A percentile compares a stretch with the other conserved stretches of the same genome.
Evolutionary conservation across 768 basidiomycete species (phyloP).

Genomic region (Leccinum truebloodii): DNA sequence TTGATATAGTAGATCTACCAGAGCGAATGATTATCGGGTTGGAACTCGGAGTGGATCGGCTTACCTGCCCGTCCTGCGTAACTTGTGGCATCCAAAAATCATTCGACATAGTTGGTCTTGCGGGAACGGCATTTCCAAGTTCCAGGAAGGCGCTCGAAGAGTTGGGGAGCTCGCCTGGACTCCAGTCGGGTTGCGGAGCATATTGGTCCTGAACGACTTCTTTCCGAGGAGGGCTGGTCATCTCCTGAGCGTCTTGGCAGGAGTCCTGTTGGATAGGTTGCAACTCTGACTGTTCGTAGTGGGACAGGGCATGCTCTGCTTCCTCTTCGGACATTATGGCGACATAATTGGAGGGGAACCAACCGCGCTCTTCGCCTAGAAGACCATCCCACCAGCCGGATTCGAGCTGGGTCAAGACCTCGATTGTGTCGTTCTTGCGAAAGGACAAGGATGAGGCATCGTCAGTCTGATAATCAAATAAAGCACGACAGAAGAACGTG

Average conservation of each 20-base stretch:
- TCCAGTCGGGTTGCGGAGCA: constrained; percentile 51
- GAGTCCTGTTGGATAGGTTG: constrained; percentile 16
- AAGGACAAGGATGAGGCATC: constrained; percentile 91
- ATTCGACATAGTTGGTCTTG: constrained; percentile 44
- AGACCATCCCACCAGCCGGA: constrained; percentile 99
- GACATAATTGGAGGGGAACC: constrained; percentile 98
- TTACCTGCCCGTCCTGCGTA: constrained; percentile 78
- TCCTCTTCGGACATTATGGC: constrained; percentile 75
- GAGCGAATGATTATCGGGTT: not conserved
- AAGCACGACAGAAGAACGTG: constrained; percentile 85
- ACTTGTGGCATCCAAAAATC: constrained; percentile 94
- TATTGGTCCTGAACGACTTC: constrained; percentile 29
- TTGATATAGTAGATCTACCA: constrained; percentile 94
- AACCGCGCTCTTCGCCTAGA: constrained; percentile 85
- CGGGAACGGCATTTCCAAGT: constrained; percentile 28
- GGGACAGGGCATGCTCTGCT: constrained; percentile 63
- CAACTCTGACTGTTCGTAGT: constrained; percentile 15
- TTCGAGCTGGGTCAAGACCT: constrained; percentile 87
- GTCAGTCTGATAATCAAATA: constrained; percentile 89
- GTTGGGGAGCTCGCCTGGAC: constrained; percentile 13
- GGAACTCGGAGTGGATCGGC: constrained; percentile 24
- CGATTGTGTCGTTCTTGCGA: constrained; percentile 83
- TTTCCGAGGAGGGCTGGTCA: constrained; percentile 3
- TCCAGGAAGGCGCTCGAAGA: constrained; percentile 43
- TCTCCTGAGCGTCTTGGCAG: constrained; percentile 18